Evolutionary conservation across 2,329 filamentous ascomycete genomes (phyloP), one percentile per base, ranked within the genome.

Genomic region (Clonostachys chloroleuca): DNA sequence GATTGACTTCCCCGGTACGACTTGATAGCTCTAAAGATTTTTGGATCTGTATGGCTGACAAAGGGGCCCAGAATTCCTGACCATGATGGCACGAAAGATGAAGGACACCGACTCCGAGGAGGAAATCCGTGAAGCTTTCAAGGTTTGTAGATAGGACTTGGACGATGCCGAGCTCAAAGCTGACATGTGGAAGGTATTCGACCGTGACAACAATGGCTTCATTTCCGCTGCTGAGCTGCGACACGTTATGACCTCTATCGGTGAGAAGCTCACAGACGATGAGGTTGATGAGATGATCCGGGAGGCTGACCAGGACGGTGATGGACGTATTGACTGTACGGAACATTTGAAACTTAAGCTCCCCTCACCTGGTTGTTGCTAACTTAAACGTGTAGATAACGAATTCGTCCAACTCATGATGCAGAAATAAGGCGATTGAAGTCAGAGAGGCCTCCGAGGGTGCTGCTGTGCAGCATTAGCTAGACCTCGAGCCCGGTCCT

Each of bases 351-450:
- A n/a, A 39, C 12, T 7, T 4, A n/a, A 39, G 14, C 36, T 8
- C 17, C 6, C 36, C 36, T 12, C 36, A 12, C 36, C n/a, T 30
- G 24, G 24, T 30, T 30, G 42, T 47, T 35, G 43, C 56, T 63
- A 33, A 62, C 51, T 30, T 37, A 37, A 18, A 14, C 18, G 39
- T 16, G 43, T 14, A 42, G 88, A 92, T 75, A 92, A 92, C 77
- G 89, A 94, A 72, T 94, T 94, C 65, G 89, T 94, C 59, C 89
- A 94, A 75, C 84, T 94, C 66, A 94, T 94, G 89, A 92, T 94
- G 89, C 89, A 94, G 80, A 92, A 92, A 79, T 92, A 89, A 78
- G 40, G 18, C 42, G 24, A 20, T 12, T 33, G 41, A 17, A 39
- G 41, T 34, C 6, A 35, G 12, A 14, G 16, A 30, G 46, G 20